phyloP scores from a whole-genome alignment of 768 basidiomycete genomes.

The Gelatoporia subvermispora region DNA sequence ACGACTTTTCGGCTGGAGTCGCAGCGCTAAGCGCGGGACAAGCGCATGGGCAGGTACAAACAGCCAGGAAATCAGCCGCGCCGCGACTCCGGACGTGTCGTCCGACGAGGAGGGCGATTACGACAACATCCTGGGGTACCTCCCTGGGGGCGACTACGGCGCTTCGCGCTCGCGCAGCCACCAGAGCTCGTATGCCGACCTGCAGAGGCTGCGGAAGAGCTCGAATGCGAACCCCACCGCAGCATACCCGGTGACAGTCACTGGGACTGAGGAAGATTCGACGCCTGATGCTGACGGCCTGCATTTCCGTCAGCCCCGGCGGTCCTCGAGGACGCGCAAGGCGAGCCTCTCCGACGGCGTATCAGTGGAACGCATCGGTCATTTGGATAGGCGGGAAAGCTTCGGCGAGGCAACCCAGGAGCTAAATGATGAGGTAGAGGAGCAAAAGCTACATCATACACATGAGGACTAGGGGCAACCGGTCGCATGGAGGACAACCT shows the following conservation, averaged over 20 bases:
- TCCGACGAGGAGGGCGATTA: constrained; percentile 94
- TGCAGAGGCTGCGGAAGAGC: constrained; percentile 49
- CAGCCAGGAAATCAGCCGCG: constrained; percentile 56
- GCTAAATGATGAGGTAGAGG: constrained; percentile 59
- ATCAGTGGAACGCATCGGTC: constrained; percentile 57
- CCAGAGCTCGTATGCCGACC: constrained; percentile 56
- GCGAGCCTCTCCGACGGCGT: constrained; percentile 63
- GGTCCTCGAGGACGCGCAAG: constrained; percentile 41
- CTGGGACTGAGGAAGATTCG: constrained; percentile 10
- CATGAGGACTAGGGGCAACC: not conserved
- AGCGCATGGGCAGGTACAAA: constrained; percentile 76
- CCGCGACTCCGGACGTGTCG: constrained; percentile 68
- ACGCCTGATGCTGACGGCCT: constrained; percentile 35
- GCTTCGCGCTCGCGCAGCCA: constrained; percentile 9
- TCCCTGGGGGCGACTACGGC: constrained; percentile 46
- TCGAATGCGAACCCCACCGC: constrained; percentile 40
- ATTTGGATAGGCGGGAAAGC: constrained; percentile 47
- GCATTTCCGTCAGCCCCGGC: constrained; percentile 30
- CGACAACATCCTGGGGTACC: constrained; percentile 75
- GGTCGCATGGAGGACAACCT: not conserved
- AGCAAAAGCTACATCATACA: constrained; percentile 23
- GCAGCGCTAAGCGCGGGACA: constrained; percentile 71
- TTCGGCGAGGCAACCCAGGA: constrained; percentile 64
- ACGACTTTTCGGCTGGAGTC: constrained; percentile 88
- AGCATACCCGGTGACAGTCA: constrained; percentile 4